phyloP scores from a whole-genome alignment of 148 eudicot genomes.

The Camellia granthamiana region DNA sequence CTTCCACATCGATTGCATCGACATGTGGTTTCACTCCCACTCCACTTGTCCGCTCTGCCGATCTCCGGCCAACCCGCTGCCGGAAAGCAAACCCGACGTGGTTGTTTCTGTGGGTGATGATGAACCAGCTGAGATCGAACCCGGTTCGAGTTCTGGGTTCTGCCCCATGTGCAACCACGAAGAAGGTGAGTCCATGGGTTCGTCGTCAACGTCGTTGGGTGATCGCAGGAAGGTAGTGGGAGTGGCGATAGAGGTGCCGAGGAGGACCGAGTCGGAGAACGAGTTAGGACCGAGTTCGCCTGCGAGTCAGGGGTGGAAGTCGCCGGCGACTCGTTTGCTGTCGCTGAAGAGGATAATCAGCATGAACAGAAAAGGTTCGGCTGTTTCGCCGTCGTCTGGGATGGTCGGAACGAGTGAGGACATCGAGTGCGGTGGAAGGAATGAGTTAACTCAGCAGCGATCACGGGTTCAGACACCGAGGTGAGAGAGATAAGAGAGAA shows the following conservation, averaged over 20 bases:
- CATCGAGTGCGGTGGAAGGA: conserved; percentile 43
- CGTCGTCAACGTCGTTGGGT: conserved; percentile 16
- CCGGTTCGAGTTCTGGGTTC: conserved; percentile 15
- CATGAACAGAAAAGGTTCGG: conserved; percentile 39
- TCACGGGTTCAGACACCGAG: conserved; percentile 30
- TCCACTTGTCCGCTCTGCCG: conserved; percentile 93
- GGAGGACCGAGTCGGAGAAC: conserved; percentile 32
- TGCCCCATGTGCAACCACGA: background rate
- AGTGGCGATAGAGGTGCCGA: conserved; percentile 62
- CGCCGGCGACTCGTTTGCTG: conserved; percentile 52
- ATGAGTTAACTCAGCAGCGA: conserved; percentile 24
- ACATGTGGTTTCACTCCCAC: conserved; percentile 88
- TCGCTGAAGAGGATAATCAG: conserved; percentile 63
- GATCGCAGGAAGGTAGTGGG: conserved; percentile 46
- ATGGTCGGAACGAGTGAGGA: conserved; percentile 46
- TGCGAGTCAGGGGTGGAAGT: conserved; percentile 37
- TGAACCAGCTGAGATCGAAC: conserved; percentile 10
- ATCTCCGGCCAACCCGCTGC: conserved; percentile 47
- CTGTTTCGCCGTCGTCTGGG: conserved; percentile 27
- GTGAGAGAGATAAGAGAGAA: conserved; percentile 1
- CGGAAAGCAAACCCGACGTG: background rate
- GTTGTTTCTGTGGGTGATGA: conserved; percentile 19
- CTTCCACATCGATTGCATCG: conserved; percentile 76
- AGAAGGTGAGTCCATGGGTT: conserved; percentile 11
- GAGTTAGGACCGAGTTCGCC: conserved; percentile 57